Conservation (phyloP, 805 yeast genomes). For the Lipomyces spencermartinsiae region DNA sequence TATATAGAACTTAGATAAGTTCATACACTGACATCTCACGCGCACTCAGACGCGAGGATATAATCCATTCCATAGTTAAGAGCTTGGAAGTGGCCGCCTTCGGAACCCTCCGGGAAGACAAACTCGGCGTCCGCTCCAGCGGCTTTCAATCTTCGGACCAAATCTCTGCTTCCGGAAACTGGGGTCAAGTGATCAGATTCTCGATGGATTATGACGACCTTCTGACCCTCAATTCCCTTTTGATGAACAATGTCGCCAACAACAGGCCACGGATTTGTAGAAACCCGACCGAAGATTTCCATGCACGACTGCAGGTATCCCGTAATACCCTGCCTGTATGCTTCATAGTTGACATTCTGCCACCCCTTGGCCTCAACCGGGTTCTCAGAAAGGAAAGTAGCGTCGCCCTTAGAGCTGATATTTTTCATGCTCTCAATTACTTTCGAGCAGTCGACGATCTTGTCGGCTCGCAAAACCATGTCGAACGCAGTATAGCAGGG, state of each 20-base stretch:
- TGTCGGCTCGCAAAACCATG: constrained; percentile 20
- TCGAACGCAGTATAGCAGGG: constrained; percentile 27
- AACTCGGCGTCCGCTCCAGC: constrained; percentile 38
- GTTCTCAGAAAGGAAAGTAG: constrained; percentile 28
- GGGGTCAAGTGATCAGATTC: constrained; percentile 29
- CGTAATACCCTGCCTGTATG: constrained; percentile 34
- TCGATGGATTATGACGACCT: constrained; percentile 33
- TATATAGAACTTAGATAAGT: not conserved
- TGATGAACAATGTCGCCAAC: constrained; percentile 32
- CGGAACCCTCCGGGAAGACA: constrained; percentile 28
- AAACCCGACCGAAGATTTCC: constrained; percentile 35
- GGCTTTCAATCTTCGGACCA: constrained; percentile 32
- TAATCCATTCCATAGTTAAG: constrained; percentile 32
- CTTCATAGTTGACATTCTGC: constrained; percentile 36
- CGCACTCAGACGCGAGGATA: constrained; percentile 30
- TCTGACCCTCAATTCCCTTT: constrained; percentile 32
- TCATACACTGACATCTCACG: not conserved
- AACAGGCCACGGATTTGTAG: constrained; percentile 35
- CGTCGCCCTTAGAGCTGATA: constrained; percentile 30
- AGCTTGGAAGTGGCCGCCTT: constrained; percentile 38
- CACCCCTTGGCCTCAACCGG: constrained; percentile 37
- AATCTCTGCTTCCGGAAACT: constrained; percentile 28
- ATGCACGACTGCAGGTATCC: constrained; percentile 34
- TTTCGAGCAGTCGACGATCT: constrained; percentile 29
- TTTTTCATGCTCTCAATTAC: constrained; percentile 31